Base-by-base conservation (phyloP, 2,329 filamentous ascomycete species). In the Cladobotryum mycophilum region DNA sequence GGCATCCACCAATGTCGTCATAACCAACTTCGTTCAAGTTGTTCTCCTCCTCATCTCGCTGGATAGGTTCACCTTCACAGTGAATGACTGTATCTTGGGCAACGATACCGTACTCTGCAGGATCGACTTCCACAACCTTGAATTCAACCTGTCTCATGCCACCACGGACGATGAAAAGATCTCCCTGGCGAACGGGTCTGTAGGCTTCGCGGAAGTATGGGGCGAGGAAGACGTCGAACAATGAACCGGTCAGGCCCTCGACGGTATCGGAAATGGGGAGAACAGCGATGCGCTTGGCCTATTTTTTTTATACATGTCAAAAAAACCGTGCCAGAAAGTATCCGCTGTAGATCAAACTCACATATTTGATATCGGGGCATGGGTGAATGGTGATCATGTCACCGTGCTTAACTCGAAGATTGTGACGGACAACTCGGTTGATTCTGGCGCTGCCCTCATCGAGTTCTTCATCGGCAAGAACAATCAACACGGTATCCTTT, bases 351-450 rank as follows among this genome's bases (percentile, higher is more conserved):
- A 22, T 14, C 6, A n/a, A 3, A 82, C 89, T 71, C 73, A 96
- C 91, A 71, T 99, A 99, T 96, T 99, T 99, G 79, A 99, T 99
- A 71, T 99, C 93, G 15, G 93, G 92, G 77, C 93, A 99, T 49
- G 95, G 84, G 75, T 97, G 90, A 58, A 99, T 90, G 55, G 91
- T 96, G 73, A 99, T 86, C 67, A 97, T 88, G 68, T 99, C 93
- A 67, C 93, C 93, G 67, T 96, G 92, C 84, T 97, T 97, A 65
- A 99, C 92, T 52, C 93, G 87, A 57, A 99, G 82, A 74, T 99
- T 99, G 80, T 97, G 93, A 70, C 93, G 87, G 65, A 97, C 91
- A 56, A 97, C 93, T 70, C 95, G 89, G 81, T 99, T 99, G 79
- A 99, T 93, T 66, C 93, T 88, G 62, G 88, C 93, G 64, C 87